Evolutionary conservation across 306 rosid species (phyloP).

Genomic region (Rosa lucieae): DNA sequence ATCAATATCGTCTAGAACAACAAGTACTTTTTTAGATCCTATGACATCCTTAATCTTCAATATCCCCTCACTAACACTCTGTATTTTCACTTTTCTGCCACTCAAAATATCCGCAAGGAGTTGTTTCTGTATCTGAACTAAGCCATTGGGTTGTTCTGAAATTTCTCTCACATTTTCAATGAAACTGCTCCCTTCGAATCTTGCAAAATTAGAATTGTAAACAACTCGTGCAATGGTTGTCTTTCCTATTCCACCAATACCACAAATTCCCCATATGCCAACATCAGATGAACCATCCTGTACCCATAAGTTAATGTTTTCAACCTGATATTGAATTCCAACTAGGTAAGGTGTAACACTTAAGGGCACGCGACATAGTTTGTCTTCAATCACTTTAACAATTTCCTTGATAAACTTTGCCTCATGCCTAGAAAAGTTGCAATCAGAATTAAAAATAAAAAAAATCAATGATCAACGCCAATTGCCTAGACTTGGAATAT

Average conservation of each 20-base stretch:
- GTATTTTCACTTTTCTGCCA: not conserved
- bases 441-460: too few species aligned
- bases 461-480: too few species aligned
- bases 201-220: not conserved
- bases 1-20: not conserved
- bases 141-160: not conserved
- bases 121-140: not conserved
- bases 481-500: too few species aligned
- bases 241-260: slow-evolving; percentile 2
- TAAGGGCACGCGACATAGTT: too few species aligned
- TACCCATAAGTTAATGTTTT: too few species aligned
- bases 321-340: too few species aligned
- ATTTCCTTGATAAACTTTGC: too few species aligned
- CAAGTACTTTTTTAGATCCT: not conserved
- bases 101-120: not conserved
- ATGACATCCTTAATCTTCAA: not conserved
- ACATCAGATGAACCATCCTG: too few species aligned
- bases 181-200: slow-evolving; percentile 1
- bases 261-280: not conserved
- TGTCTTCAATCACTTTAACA: too few species aligned
- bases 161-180: not conserved
- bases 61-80: not conserved
- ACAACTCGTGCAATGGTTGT: not conserved
- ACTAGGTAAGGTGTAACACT: too few species aligned
- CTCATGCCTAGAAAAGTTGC: too few species aligned